Percentiles rank a stretch among this genome's conserved stretches.
Evolutionary conservation across 768 basidiomycete genomes (phyloP).

Genomic region (Pholiota conissans): DNA sequence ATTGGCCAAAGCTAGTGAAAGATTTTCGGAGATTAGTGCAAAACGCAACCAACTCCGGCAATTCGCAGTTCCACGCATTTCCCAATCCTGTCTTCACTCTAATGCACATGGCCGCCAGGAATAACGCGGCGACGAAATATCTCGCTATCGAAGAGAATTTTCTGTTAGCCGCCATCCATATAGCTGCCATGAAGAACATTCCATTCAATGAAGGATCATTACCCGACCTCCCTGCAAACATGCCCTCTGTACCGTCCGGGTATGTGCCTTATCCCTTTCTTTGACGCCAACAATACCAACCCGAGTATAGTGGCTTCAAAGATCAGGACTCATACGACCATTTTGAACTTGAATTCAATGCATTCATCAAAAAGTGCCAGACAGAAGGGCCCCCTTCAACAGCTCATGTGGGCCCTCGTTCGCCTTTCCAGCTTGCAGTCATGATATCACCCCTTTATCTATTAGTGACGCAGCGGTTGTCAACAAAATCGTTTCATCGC

Average conservation of each 20-base stretch:
- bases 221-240: neutral
- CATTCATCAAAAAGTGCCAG: neutral
- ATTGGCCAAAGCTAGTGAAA: neutral
- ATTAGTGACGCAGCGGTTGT: neutral
- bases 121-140: neutral
- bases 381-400: neutral
- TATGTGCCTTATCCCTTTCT: neutral
- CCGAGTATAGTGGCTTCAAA: neutral
- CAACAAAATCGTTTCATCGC: neutral
- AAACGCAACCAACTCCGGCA: neutral
- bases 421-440: neutral
- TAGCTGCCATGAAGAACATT: neutral
- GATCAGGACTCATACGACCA: neutral
- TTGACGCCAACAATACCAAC: neutral
- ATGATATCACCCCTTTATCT: neutral
- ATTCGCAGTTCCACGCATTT: neutral
- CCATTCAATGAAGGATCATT: neutral
- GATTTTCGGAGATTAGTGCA: neutral
- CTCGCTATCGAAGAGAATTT: neutral
- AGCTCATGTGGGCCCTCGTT: neutral
- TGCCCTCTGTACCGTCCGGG: neutral
- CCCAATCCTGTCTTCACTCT: neutral
- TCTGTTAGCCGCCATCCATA: neutral
- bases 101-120: neutral
- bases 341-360: neutral